phyloP scores from a whole-genome alignment of 345 rosid species.

The Boechera stricta region DNA sequence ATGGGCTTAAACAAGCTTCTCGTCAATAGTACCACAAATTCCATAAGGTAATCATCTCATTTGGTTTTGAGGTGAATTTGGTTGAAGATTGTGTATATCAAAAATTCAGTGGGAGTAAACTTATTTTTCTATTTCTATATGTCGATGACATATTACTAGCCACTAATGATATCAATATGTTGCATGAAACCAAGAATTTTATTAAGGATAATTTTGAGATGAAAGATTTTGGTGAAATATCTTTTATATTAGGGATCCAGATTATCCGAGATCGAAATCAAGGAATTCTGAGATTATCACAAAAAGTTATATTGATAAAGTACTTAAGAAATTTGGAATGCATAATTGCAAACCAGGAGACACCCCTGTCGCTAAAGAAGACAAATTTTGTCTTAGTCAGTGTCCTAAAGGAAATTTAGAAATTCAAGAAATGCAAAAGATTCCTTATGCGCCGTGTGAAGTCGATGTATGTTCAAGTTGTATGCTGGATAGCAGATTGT shows the following conservation, averaged over 20 bases:
- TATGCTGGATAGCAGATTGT: background rate
- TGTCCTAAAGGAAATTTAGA: background rate
- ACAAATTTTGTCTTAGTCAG: background rate
- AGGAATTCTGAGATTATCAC: too few species aligned
- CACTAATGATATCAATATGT: background rate
- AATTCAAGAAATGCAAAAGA: background rate
- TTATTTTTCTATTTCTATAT: background rate
- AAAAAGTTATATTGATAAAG: too few species aligned
- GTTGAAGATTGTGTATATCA: background rate
- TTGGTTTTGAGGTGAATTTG: background rate
- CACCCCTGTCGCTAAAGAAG: background rate
- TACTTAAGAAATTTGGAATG: too few species aligned
- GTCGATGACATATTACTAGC: background rate
- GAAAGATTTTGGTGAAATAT: slow-evolving; percentile 13
- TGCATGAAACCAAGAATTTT: background rate
- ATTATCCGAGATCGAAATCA: background rate
- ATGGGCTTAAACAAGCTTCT: background rate
- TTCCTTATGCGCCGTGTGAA: background rate
- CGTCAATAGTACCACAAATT: background rate
- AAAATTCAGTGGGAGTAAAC: background rate
- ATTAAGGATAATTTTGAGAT: background rate
- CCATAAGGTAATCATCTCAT: background rate
- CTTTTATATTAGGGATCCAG: background rate
- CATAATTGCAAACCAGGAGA: too few species aligned
- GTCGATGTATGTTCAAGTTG: slow-evolving; percentile 9